A percentile compares a stretch with the other conserved stretches of the same genome.
These are phyloP conservation scores for Glycine soja DNA, from an alignment of 306 rosid species.

Conservation along the genomic window DNA sequence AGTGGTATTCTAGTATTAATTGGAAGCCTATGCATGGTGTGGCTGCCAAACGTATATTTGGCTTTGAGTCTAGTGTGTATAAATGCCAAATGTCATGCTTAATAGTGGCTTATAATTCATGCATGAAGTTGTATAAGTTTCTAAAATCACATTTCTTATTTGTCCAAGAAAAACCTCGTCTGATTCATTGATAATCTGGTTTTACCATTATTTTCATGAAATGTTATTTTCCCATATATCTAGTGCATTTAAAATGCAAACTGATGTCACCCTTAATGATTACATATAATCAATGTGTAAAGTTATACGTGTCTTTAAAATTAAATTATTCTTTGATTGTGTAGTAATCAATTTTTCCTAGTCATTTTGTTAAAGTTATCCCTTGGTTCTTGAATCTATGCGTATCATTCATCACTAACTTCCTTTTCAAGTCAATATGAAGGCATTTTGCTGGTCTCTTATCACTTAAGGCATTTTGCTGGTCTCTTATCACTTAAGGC, in stretches of 20 bases:
- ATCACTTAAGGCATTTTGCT: neutral
- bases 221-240: constrained; percentile 6
- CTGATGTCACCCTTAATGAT: neutral
- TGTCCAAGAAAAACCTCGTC: constrained; percentile 25
- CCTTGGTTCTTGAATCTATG: constrained; percentile 27
- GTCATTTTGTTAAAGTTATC: neutral
- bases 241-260: constrained; percentile 18
- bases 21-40: neutral
- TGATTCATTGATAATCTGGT: constrained; percentile 20
- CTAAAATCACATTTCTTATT: neutral
- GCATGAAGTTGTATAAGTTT: constrained; percentile 11
- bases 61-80: neutral
- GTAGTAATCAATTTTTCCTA: neutral
- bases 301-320: neutral
- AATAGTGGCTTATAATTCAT: constrained; percentile 20
- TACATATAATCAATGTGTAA: neutral
- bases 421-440: constrained; percentile 1
- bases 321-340: neutral
- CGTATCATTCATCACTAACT: neutral
- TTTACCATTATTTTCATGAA: constrained; percentile 7
- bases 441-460: neutral
- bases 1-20: neutral
- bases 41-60: constrained; percentile 9
- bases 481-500: neutral
- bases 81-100: constrained; percentile 15